phyloP scores from a whole-genome alignment of 495 filamentous ascomycete species.

The Aspergillus incahuasiensis region DNA sequence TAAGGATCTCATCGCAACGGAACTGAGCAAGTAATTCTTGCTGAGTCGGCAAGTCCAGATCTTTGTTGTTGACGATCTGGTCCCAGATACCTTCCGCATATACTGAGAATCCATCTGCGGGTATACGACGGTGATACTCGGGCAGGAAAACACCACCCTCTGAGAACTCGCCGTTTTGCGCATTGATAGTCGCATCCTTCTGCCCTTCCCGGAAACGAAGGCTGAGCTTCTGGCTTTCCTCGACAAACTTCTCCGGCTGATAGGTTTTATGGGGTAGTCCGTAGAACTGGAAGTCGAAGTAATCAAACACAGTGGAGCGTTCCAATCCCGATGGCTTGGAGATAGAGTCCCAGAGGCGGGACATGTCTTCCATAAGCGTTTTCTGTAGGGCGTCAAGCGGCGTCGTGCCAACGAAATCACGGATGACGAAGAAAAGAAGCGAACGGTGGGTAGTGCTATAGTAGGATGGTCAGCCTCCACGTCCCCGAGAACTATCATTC shows the following conservation, averaged over 20 bases:
- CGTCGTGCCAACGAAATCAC: slow-evolving; percentile 89
- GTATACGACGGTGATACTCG: slow-evolving; percentile 92
- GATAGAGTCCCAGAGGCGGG: slow-evolving; percentile 84
- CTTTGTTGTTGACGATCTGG: slow-evolving; percentile 97
- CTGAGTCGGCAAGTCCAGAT: slow-evolving; percentile 92
- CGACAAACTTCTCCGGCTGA: slow-evolving; percentile 85
- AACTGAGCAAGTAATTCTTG: slow-evolving; percentile 97
- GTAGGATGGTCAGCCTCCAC: slow-evolving; percentile 20
- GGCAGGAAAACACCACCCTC: slow-evolving; percentile 80
- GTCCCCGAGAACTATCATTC: background rate
- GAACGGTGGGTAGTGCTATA: slow-evolving; percentile 80
- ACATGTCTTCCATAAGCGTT: slow-evolving; percentile 85
- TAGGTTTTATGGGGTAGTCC: slow-evolving; percentile 94
- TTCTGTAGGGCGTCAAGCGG: slow-evolving; percentile 82
- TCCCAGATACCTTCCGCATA: slow-evolving; percentile 96
- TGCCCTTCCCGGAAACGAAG: slow-evolving; percentile 78
- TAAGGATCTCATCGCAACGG: slow-evolving; percentile 90
- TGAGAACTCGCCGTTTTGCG: slow-evolving; percentile 59
- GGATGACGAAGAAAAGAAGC: slow-evolving; percentile 96
- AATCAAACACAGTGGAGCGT: slow-evolving; percentile 84
- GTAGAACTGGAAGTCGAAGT: slow-evolving; percentile 97
- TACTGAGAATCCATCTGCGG: slow-evolving; percentile 87
- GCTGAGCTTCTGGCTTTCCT: slow-evolving; percentile 74
- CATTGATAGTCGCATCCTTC: slow-evolving; percentile 54
- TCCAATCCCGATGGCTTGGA: slow-evolving; percentile 88